These are phyloP conservation scores for Pleurotus platypus DNA, from an alignment of 768 basidiomycete species.

Conservation along the genomic window DNA sequence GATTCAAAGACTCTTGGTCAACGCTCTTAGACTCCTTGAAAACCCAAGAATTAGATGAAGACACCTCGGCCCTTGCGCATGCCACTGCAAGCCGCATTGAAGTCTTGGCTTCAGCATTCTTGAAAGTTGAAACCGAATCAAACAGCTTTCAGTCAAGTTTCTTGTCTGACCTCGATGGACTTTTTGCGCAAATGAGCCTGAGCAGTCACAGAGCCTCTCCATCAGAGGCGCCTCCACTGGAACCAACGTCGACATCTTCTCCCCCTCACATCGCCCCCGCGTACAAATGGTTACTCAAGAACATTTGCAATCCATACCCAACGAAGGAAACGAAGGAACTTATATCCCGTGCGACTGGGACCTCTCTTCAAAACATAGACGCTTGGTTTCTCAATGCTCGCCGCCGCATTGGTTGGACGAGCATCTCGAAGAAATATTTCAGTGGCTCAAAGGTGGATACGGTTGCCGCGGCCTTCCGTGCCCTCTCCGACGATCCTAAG, in stretches of 20 bases:
- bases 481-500: slow-evolving; percentile 21
- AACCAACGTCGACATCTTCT: slow-evolving; percentile 6
- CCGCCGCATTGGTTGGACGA: slow-evolving; percentile 52
- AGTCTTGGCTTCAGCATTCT: slow-evolving; percentile 9
- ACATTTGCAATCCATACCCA: slow-evolving; percentile 36
- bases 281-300: slow-evolving; percentile 25
- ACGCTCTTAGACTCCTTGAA: slow-evolving; percentile 8
- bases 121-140: slow-evolving; percentile 6
- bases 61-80: slow-evolving; percentile 12
- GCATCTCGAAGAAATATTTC: slow-evolving; percentile 29
- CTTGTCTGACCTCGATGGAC: slow-evolving; percentile 9
- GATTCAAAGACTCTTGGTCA: slow-evolving; percentile 12
- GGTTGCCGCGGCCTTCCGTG: slow-evolving; percentile 32
- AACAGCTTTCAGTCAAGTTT: slow-evolving; percentile 4
- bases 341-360: slow-evolving; percentile 23
- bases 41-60: slow-evolving; percentile 3
- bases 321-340: slow-evolving; percentile 16
- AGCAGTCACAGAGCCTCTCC: not conserved
- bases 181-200: slow-evolving; percentile 11
- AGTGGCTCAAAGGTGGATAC: slow-evolving; percentile 28
- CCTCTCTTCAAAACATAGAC: slow-evolving; percentile 27
- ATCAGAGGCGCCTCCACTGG: not conserved
- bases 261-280: slow-evolving; percentile 24
- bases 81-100: slow-evolving; percentile 12
- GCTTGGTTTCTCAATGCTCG: slow-evolving; percentile 47